Evolutionary conservation across 306 rosid genomes (phyloP).

Genomic region (Glycine soja): DNA sequence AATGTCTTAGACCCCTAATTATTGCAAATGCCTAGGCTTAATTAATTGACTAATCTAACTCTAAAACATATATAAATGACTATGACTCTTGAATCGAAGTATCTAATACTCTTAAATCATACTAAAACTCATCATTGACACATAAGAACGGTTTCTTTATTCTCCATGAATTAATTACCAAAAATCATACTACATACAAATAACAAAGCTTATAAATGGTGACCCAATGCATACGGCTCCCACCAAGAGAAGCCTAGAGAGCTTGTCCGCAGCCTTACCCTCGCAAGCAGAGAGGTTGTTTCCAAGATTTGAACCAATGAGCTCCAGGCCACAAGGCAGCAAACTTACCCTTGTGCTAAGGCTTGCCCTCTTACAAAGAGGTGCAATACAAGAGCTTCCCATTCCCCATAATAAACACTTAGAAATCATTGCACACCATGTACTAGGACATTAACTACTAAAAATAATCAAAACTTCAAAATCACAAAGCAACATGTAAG

Average conservation of each 20-base stretch:
- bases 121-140: not conserved
- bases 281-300: not conserved
- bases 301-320: not conserved
- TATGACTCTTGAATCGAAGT: not conserved
- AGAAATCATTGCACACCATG: not conserved
- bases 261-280: not conserved
- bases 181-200: not conserved
- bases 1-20: not conserved
- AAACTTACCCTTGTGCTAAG: not conserved
- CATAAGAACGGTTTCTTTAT: not conserved
- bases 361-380: not conserved
- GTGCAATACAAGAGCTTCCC: not conserved
- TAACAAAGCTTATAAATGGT: not conserved
- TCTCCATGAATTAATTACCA: conserved; percentile 9
- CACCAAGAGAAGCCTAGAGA: not conserved
- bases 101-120: not conserved
- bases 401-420: conserved; percentile 8
- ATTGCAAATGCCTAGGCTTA: not conserved
- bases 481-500: not conserved
- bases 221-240: not conserved
- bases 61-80: not conserved
- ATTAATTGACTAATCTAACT: not conserved
- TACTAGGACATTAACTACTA: not conserved
- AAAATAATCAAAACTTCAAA: not conserved
- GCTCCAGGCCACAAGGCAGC: not conserved